Conservation (phyloP, 345 rosid genomes). For the Populus euphratica region DNA sequence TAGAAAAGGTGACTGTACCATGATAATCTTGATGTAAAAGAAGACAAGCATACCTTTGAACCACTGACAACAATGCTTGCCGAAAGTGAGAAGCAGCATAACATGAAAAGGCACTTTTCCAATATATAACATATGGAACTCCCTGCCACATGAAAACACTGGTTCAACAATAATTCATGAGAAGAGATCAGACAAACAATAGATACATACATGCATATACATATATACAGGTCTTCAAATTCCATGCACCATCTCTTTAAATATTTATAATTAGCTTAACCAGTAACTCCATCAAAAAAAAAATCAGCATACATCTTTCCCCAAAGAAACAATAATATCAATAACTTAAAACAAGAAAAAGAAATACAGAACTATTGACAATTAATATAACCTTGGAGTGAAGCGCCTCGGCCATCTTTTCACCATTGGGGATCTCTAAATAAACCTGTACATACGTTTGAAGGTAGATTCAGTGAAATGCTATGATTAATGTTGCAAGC, state of each 20-base stretch:
- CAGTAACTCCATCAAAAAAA: conserved; percentile 2
- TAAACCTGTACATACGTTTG: conserved; percentile 52
- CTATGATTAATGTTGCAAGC: neutral
- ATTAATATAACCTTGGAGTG: conserved; percentile 58
- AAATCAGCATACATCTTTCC: neutral
- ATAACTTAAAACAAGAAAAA: neutral
- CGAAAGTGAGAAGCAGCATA: conserved; percentile 83
- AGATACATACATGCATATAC: neutral
- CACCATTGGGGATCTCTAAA: conserved; percentile 76
- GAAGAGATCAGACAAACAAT: neutral
- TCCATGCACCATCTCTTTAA: conserved; percentile 2
- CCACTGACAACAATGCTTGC: conserved; percentile 71
- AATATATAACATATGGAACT: conserved; percentile 76
- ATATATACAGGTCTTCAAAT: conserved; percentile 3
- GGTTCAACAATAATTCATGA: conserved; percentile 4
- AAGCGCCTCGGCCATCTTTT: conserved; percentile 80
- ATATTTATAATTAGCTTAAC: neutral
- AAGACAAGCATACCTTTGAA: conserved; percentile 56
- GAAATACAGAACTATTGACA: neutral
- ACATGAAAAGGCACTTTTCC: conserved; percentile 57
- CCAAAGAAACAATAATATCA: neutral
- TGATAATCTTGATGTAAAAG: neutral
- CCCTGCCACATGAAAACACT: conserved; percentile 52
- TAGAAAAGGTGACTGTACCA: neutral
- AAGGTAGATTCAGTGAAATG: conserved; percentile 2